Percentiles rank a stretch among this genome's conserved stretches.
phyloP scores from a whole-genome alignment of 2,329 filamentous ascomycete species.

The Gaeumannomyces tritici region DNA sequence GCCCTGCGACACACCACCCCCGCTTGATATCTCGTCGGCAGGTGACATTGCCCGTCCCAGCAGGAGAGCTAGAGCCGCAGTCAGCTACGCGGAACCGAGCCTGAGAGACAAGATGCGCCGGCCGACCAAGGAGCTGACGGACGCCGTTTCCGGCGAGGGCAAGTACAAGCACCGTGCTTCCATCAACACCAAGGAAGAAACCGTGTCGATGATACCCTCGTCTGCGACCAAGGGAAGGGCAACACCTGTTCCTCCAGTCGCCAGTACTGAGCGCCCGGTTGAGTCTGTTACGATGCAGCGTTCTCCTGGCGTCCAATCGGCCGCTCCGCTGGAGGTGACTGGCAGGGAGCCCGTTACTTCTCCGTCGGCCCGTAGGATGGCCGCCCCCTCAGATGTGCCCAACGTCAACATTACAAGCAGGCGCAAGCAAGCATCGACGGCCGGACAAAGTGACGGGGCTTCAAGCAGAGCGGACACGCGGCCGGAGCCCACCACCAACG shows the following conservation, averaged over 20 bases:
- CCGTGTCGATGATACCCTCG: slow-evolving; percentile 11
- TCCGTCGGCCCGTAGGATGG: slow-evolving; percentile 6
- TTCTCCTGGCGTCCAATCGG: neutral
- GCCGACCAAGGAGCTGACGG: slow-evolving; percentile 65
- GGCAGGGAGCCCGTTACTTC: neutral
- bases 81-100: slow-evolving; percentile 79
- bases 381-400: slow-evolving; percentile 14
- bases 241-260: neutral
- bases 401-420: slow-evolving; percentile 25
- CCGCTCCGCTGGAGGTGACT: neutral
- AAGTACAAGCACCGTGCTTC: slow-evolving; percentile 29
- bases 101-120: slow-evolving; percentile 76
- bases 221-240: slow-evolving; percentile 16
- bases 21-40: slow-evolving; percentile 42
- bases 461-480: neutral
- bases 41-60: slow-evolving; percentile 54
- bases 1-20: slow-evolving; percentile 48
- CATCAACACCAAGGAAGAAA: slow-evolving; percentile 13
- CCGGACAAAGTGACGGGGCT: neutral
- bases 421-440: slow-evolving; percentile 29
- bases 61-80: slow-evolving; percentile 54
- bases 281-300: neutral
- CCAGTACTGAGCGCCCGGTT: neutral
- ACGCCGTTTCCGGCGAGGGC: slow-evolving; percentile 61
- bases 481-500: neutral